Evolutionary conservation across 1,284 basidiomycete genomes (phyloP), one percentile per base, ranked within the genome.

Genomic region (Ceratobasidium sp.): DNA sequence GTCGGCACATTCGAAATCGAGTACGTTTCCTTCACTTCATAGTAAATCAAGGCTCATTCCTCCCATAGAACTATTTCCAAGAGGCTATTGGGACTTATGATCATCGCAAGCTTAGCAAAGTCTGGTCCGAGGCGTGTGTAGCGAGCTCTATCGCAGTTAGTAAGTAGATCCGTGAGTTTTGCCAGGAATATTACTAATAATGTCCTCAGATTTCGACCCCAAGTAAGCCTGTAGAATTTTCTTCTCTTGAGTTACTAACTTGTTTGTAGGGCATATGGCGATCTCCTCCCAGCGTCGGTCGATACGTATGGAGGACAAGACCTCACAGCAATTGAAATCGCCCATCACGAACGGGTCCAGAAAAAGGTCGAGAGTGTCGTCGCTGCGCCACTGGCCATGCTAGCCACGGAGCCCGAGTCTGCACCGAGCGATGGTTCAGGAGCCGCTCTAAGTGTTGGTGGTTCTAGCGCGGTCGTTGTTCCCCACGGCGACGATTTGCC

Each of bases 71-170:
- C 27, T 71, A 69, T 22, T 71, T 64, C 56, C 67, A 64, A 32
- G 38, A 43, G 22, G 17, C 57, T 10, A 64, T 60, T 29, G 53
- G 40, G 17, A 45, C 35, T 7, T 72, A 69, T 68, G 67, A 72
- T 25, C 53, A 45, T 29, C 62, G 70, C 4, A 72, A 72, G 32
- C 42, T 72, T 10, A 55, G 75, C 50, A 67, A 73, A 31, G 76
- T 83, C 4, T 73, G 79, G 72, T 78, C 78, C 0, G 79, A 84
- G 73, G 77, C 78, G 27, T 80, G 80, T 0, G 78, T 79, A 52
- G 81, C 81, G 53, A 80, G 79, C 71, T 80, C 81, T 12, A 80
- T 84, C 56, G 83, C 82, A 25, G 77, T 80, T 8, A 85, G 83
- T 72, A 52, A 45, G 72, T 71, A 32, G 17, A 8, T 13, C 54